Conservation (phyloP, 164 flowering plant genomes). For the Berberis vulgaris region DNA sequence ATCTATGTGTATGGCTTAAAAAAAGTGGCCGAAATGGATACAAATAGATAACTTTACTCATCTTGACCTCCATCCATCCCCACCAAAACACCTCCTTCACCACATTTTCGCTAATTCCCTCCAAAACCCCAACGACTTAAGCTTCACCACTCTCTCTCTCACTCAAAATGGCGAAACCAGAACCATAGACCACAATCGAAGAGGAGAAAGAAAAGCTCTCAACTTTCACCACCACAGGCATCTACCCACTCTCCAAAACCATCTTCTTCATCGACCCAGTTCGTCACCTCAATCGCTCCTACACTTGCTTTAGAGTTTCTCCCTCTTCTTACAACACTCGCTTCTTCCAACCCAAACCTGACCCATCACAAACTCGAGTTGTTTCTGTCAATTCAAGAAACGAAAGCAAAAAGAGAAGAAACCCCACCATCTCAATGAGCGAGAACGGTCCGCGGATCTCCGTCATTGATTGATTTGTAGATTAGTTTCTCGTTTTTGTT, state of each 20-base stretch:
- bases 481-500: neutral
- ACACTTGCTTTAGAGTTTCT: slow-evolving; percentile 59
- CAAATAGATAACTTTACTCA: no score
- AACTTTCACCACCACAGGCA: slow-evolving; percentile 40
- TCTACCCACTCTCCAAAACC: slow-evolving; percentile 34
- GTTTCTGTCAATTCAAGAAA: slow-evolving; percentile 22
- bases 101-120: no score
- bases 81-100: no score
- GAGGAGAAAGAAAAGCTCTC: slow-evolving; percentile 20
- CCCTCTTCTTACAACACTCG: slow-evolving; percentile 75
- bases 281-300: slow-evolving; percentile 61
- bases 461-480: slow-evolving; percentile 25
- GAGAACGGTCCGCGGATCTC: slow-evolving; percentile 54
- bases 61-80: no score
- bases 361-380: slow-evolving; percentile 1
- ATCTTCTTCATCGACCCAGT: slow-evolving; percentile 71
- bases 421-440: slow-evolving; percentile 35
- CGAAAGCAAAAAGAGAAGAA: slow-evolving; percentile 36
- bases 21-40: no score
- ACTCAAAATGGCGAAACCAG: slow-evolving; percentile 23
- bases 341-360: slow-evolving; percentile 31
- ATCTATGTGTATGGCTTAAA: no score
- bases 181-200: neutral
- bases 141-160: no score
- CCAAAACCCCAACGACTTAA: no score